Evolutionary conservation across 148 eudicot species (phyloP), one percentile per base, ranked within the genome.

Genomic region (Chenopodium berlandieri): DNA sequence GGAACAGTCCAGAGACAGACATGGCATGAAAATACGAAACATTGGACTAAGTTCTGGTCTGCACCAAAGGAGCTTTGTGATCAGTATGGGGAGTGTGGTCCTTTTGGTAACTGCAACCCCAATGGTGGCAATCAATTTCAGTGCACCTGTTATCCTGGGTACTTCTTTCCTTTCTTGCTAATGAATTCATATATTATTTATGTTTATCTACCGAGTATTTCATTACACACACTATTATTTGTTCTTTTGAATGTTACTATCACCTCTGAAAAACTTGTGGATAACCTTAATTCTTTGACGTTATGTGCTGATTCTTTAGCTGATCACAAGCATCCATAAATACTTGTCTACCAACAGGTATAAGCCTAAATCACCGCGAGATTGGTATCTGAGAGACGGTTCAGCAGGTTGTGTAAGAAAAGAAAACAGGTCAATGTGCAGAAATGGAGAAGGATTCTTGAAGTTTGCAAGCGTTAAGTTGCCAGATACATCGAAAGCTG

Each of bases 361-460:
- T 78, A 52, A 76, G 40, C 92, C 92, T 56, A 88, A 86, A 77
- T 86, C 82, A 3, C 40, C 84, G 20, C 69, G 68, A 67, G 92
- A 90, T 30, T 90, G 92, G 92, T 83, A 83, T 60, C 52, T 90
- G 14, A 82, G 90, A 78, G 90, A 90, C 27, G 90, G 88, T 30
- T 79, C 87, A 20, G 52, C 75, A 27, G 92, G 92, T 58, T 90
- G 91, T 27, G 81, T 84, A 12, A 72, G 86, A 81, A 83, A 83
- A 78, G 88, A 81, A 32, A 85, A 82, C 67, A 84, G 47, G 48
- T 71, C 78, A 0, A 78, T 71, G 86, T 91, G 93, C 66, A 77
- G 56, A 11, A 84, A 75, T 0, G 86, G 87, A 22, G 91, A 86
- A 71, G 93, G 91, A 31, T 89, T 91, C 67, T 58, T 82, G 62